phyloP scores from a whole-genome alignment of 1,284 basidiomycete species.

The Apiotrichum siamense region DNA sequence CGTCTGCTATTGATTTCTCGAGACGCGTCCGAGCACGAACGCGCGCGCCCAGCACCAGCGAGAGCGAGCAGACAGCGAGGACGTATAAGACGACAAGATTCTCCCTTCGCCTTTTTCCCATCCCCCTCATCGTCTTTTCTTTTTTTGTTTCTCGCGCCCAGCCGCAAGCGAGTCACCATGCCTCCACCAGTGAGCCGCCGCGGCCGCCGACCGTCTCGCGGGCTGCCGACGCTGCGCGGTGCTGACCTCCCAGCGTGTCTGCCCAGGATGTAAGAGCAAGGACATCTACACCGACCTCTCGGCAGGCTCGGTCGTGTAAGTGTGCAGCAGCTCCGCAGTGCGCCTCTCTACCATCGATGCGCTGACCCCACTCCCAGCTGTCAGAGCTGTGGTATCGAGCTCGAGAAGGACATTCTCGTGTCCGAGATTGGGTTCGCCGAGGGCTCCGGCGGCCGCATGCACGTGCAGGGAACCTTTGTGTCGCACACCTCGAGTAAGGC shows the following conservation, averaged over 20 bases:
- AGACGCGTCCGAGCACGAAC: too few relatives aligned
- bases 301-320: conserved; percentile 35
- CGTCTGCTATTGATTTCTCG: too few relatives aligned
- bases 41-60: background rate
- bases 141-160: too few relatives aligned
- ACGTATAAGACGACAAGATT: too few relatives aligned
- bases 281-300: conserved; percentile 29
- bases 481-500: conserved; percentile 74
- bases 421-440: conserved; percentile 92
- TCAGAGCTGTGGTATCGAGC: conserved; percentile 74
- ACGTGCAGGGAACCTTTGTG: conserved; percentile 94
- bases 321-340: background rate
- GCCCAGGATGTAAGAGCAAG: conserved; percentile 26
- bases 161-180: conserved; percentile 6
- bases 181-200: conserved; percentile 4
- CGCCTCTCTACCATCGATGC: background rate
- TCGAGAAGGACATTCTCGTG: conserved; percentile 92
- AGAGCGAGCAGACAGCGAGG: background rate
- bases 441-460: conserved; percentile 82
- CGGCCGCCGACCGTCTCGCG: too few relatives aligned
- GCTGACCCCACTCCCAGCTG: conserved; percentile 50
- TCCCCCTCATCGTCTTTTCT: background rate
- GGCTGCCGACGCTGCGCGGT: too few relatives aligned
- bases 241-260: conserved; percentile 22
- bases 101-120: background rate